Evolutionary conservation across 2,329 filamentous ascomycete genomes (phyloP).

Genomic region (Ustilaginoidea virens): DNA sequence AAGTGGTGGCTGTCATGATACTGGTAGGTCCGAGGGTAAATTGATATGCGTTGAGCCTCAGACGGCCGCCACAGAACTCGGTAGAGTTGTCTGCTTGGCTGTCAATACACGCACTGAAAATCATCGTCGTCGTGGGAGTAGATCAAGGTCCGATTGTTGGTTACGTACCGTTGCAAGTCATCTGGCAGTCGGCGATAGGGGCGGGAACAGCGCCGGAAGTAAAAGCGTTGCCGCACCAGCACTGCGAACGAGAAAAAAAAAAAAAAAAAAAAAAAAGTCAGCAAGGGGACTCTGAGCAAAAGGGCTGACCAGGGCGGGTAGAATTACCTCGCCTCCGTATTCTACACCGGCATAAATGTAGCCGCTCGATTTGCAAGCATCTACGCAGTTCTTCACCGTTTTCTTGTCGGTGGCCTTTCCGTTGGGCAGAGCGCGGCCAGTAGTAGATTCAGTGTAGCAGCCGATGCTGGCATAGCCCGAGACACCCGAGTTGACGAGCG

Average conservation of each 20-base stretch:
- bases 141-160: too few species aligned
- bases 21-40: slow-evolving; percentile 3
- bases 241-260: slow-evolving; percentile 9
- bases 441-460: slow-evolving; percentile 21
- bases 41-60: slow-evolving; percentile 20
- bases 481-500: slow-evolving; percentile 22
- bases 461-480: slow-evolving; percentile 20
- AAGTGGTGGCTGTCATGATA: slow-evolving; percentile 11
- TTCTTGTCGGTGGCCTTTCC: slow-evolving; percentile 9
- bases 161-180: slow-evolving; percentile 17
- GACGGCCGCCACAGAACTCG: slow-evolving; percentile 20
- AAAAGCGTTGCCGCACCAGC: slow-evolving; percentile 20
- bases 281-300: too few species aligned
- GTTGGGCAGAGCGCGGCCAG: slow-evolving; percentile 17
- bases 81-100: slow-evolving; percentile 14
- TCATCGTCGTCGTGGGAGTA: too few species aligned
- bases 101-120: slow-evolving; percentile 3
- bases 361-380: slow-evolving; percentile 13
- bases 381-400: slow-evolving; percentile 19
- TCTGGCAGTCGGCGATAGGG: slow-evolving; percentile 15
- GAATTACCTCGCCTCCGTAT: slow-evolving; percentile 23
- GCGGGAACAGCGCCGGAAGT: slow-evolving; percentile 13
- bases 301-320: too few species aligned
- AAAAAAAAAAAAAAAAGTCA: too few species aligned
- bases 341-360: slow-evolving; percentile 20